Conservation (phyloP, 306 rosid genomes). For the Oemleria cerasiformis region DNA sequence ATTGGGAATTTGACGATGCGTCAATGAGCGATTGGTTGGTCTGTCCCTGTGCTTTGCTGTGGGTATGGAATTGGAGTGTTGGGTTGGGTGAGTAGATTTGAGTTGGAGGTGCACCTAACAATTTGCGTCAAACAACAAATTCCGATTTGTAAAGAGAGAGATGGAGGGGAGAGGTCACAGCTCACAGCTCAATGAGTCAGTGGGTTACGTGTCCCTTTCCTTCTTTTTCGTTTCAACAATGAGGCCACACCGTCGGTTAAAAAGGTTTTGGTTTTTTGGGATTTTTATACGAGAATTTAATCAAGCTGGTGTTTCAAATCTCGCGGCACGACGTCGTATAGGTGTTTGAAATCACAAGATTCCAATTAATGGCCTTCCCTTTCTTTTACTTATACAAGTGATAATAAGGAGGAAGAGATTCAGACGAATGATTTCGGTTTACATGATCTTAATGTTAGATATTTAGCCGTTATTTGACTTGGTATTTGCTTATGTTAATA, state of each 20-base stretch:
- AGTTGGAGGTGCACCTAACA: neutral
- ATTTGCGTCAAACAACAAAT: constrained; percentile 9
- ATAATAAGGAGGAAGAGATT: too few relatives aligned
- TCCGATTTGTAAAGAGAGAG: neutral
- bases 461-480: too few relatives aligned
- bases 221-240: neutral
- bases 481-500: too few relatives aligned
- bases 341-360: too few relatives aligned
- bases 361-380: too few relatives aligned
- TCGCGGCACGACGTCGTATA: constrained; percentile 7
- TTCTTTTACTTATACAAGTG: too few relatives aligned
- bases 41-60: constrained; percentile 4
- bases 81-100: neutral
- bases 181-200: neutral
- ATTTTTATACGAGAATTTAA: neutral
- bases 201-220: constrained; percentile 8
- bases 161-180: neutral
- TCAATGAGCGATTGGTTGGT: constrained; percentile 15
- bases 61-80: neutral
- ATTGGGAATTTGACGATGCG: neutral
- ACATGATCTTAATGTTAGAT: too few relatives aligned
- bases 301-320: neutral
- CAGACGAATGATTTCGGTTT: too few relatives aligned
- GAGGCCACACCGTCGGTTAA: neutral
- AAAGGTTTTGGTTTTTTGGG: neutral